Base-by-base conservation (phyloP, 179 eudicot species). In the Silene coronaria region DNA sequence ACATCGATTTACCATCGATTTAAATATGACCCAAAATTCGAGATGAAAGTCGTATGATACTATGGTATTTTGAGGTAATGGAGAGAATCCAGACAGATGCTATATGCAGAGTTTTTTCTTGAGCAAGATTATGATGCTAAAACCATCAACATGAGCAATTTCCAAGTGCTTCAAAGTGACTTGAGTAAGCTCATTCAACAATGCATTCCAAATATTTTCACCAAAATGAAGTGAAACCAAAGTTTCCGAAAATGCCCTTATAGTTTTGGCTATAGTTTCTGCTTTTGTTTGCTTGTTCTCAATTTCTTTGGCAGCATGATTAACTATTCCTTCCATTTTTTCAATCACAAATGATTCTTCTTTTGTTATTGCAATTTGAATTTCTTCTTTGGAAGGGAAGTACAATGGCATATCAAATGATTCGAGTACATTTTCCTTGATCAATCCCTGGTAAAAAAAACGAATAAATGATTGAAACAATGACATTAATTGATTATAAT, bases 341-440 rank as follows among this genome's bases (percentile, higher is more conserved):
- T 80, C 80, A 30, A 80, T 45, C n/a, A 6, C 42, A 57, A 84
- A 84, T 0, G 84, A 81, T 4, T 80, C 84, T 69, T 84, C 74
- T 36, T 51, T 48, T 17, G 62, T 30, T 6, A 76, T 72, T 10
- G 76, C 46, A 30, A 7, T 34, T 58, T 67, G 32, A 12, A 84
- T 74, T 48, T 84, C 79, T 23, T 81, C 82, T n/a, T 45, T 26
- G 30, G 59, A 65, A 0, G 82, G 69, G 10, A 23, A 60, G 63
- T 67, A 81, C 28, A 17, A 53, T 32, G 84, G 82, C 27, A 84
- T 36, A 57, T 76, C 32, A 42, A 84, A 67, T 4, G 14, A 9
- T 42, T 81, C 82, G 0, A 80, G 6, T 27, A 73, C 79, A 65
- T 81, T 76, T 69, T 81, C 67, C 28, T 75, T n/a, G n/a, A 84